Conservation (phyloP, 495 filamentous ascomycete genomes). For the Thermothielavioides terrestris region DNA sequence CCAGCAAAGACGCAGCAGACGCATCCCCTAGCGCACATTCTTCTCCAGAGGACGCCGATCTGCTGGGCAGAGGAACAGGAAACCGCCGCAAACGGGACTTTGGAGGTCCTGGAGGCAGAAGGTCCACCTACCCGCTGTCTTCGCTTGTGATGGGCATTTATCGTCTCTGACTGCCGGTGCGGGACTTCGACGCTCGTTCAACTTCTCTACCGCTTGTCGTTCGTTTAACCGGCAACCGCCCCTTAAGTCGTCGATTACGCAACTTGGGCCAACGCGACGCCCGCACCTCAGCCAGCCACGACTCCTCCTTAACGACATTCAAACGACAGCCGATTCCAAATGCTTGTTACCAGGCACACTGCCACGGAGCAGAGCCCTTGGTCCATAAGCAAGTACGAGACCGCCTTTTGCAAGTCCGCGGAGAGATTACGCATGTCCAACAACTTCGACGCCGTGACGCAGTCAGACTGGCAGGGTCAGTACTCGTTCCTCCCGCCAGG, state of each 20-base stretch:
- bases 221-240: not conserved
- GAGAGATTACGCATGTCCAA: constrained; percentile 53
- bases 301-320: constrained; percentile 7
- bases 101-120: constrained; percentile 14
- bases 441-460: constrained; percentile 46
- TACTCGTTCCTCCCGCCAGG: constrained; percentile 48
- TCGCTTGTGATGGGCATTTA: constrained; percentile 14
- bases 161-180: constrained; percentile 12
- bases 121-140: constrained; percentile 14
- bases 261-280: constrained; percentile 13
- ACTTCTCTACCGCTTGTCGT: not conserved
- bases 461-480: constrained; percentile 52
- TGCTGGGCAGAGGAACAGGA: constrained; percentile 20
- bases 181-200: constrained; percentile 12
- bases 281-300: constrained; percentile 6
- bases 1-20: not conserved
- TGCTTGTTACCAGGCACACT: constrained; percentile 52
- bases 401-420: constrained; percentile 41
- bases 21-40: not conserved
- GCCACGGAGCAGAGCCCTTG: constrained; percentile 50
- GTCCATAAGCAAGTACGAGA: constrained; percentile 50
- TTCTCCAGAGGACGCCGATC: constrained; percentile 10
- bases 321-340: constrained; percentile 36
- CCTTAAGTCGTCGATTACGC: constrained; percentile 7
- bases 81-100: constrained; percentile 19